Base-by-base conservation (phyloP, 176 grass and related monocot genomes). In the Aegilops umbellulata region DNA sequence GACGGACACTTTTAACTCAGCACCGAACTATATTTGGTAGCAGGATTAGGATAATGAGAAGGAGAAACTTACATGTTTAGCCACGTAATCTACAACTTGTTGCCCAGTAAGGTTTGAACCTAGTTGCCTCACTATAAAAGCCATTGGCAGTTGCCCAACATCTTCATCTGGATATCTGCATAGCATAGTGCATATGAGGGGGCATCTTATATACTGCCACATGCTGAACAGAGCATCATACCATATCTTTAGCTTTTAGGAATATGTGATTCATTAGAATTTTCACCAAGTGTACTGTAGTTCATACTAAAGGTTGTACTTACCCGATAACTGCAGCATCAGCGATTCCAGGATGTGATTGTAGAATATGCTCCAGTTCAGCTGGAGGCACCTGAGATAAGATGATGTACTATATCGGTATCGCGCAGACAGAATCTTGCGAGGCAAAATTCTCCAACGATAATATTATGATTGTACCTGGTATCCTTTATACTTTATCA, bases 151-250 rank as follows among this genome's bases (percentile, higher is more conserved):
- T 79, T 98, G 81, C 60, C 93, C 96, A 61, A 17, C 93, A 80
- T 95, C 91, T 88, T 95, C 96, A 82, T 98, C 90, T 74, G 96
- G 96, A 86, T 92, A 94, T 38, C 96, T 95, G 86, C 51, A 81
- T 78, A 57, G 86, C 51, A 81, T 78, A 57, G 23, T 10, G 57
- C 67, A 77, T 60, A 65, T 24, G 19, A 69, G 80, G 22, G n/a
- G 5, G 60, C 39, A 87, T 68, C 2, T 62, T 65, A 80, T 11
- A 29, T 62, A 36, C 23, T 27, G 35, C 29, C 8, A 4, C 20
- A 80, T 23, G 35, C 27, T 14, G 34, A 87, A 49, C 10, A 4
- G 79, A 84, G 17, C 32, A 74, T 38, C 6, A 1, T 68, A 38
- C 25, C 36, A 22, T 38, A 44, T 80, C 23, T 30, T 17, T 66